A percentile compares a stretch with the other conserved stretches of the same genome.
Conservation (phyloP, 768 basidiomycete genomes). For the Collybia sordida region DNA sequence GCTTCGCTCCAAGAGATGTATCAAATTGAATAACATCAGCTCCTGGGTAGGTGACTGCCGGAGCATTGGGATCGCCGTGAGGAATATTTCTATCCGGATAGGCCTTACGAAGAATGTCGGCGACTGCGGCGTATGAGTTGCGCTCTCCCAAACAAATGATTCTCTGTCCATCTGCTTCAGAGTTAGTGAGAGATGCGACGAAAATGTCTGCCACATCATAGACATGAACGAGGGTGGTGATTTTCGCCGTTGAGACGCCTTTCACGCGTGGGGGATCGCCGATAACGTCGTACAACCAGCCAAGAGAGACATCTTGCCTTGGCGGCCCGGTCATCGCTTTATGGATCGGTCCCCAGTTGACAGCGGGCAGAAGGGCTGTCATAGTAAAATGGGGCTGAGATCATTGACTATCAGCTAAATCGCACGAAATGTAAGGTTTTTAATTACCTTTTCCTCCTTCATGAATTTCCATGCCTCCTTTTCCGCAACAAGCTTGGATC, state of each 20-base stretch:
- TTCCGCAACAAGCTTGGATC: constrained; percentile 7
- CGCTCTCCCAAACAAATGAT: constrained; percentile 7
- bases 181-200: constrained; percentile 6
- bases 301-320: constrained; percentile 10
- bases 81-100: constrained; percentile 9
- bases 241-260: constrained; percentile 5
- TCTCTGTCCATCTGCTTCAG: constrained; percentile 7
- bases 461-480: constrained; percentile 11
- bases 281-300: constrained; percentile 9
- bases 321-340: constrained; percentile 6
- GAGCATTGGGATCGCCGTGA: constrained; percentile 5
- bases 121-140: constrained; percentile 8
- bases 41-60: constrained; percentile 8
- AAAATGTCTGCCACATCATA: constrained; percentile 11
- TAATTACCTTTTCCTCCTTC: constrained; percentile 5
- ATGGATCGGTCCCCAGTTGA: constrained; percentile 6
- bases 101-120: constrained; percentile 9
- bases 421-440: not conserved
- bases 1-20: constrained; percentile 4
- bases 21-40: constrained; percentile 11
- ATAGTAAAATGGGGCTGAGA: constrained; percentile 7
- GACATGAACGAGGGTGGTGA: constrained; percentile 6
- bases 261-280: constrained; percentile 4
- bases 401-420: not conserved
- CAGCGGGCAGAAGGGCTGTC: constrained; percentile 6